phyloP scores from a whole-genome alignment of 1,139 yeast genomes.

The Petasospora fabianii region DNA sequence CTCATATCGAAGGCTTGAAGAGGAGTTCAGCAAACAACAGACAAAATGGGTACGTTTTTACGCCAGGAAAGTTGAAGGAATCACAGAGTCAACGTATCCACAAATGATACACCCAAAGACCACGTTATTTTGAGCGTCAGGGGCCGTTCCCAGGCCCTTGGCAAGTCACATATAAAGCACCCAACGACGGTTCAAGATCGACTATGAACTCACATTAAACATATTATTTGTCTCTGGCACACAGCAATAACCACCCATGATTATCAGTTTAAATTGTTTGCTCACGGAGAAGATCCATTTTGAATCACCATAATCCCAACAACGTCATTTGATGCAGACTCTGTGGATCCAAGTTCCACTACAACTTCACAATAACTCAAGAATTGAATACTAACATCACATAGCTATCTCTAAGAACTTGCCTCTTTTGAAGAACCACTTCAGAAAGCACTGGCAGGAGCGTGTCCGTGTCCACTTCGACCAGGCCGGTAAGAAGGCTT shows the following conservation, averaged over 20 bases:
- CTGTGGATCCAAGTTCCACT: too few species aligned
- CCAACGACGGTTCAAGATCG: too few species aligned
- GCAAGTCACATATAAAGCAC: background rate
- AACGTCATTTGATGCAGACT: too few species aligned
- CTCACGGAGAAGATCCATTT: too few species aligned
- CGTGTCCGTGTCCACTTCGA: constrained; percentile 99
- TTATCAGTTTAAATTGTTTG: constrained; percentile 91
- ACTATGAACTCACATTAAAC: too few species aligned
- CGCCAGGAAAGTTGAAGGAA: background rate
- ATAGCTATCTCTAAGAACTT: constrained; percentile 91
- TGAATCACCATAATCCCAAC: too few species aligned
- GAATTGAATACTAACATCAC: too few species aligned
- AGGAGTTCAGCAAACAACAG: constrained; percentile 19
- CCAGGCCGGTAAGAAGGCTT: constrained; percentile 99
- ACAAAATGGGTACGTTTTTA: constrained; percentile 31
- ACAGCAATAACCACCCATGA: constrained; percentile 45
- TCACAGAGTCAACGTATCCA: background rate
- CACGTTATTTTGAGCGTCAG: too few species aligned
- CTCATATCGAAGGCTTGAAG: constrained; percentile 2
- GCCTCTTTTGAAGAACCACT: constrained; percentile 95
- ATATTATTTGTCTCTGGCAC: background rate
- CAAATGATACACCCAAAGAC: too few species aligned
- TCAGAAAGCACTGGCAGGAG: constrained; percentile 99
- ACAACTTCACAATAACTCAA: too few species aligned
- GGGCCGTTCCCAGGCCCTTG: background rate